A percentile compares a stretch with the other conserved stretches of the same genome.
Conservation (phyloP, 2,329 filamentous ascomycete genomes). For the Hirsutella rhossiliensis region DNA sequence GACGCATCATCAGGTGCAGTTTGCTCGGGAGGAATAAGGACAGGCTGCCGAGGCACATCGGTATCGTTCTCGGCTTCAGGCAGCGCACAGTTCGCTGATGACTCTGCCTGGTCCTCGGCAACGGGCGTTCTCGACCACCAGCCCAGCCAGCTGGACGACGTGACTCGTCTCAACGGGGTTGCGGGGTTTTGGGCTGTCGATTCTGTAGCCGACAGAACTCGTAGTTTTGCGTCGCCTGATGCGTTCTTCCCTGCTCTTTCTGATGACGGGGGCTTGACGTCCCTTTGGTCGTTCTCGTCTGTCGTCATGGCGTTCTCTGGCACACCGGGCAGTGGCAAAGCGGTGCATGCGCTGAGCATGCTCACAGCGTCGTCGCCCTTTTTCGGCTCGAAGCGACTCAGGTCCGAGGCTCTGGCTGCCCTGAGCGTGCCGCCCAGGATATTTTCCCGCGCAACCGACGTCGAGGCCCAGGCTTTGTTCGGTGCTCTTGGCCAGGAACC, state of each 20-base stretch:
- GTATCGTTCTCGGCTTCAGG: slow-evolving; percentile 4
- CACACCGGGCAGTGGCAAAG: slow-evolving; percentile 12
- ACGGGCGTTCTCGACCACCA: slow-evolving; percentile 29
- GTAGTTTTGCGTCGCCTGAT: not conserved
- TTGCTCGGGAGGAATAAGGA: slow-evolving; percentile 8
- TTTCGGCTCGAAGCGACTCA: slow-evolving; percentile 37
- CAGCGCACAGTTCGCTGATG: not conserved
- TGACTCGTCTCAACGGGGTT: slow-evolving; percentile 7
- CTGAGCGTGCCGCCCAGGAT: slow-evolving; percentile 45
- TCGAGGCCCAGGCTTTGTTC: slow-evolving; percentile 49
- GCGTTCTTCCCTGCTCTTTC: not conserved
- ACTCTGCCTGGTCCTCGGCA: slow-evolving; percentile 8
- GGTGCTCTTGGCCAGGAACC: slow-evolving; percentile 44
- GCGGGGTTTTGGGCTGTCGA: slow-evolving; percentile 3
- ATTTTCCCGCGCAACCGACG: slow-evolving; percentile 46
- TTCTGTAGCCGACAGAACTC: not conserved
- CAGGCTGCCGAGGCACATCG: slow-evolving; percentile 8
- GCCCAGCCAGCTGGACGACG: slow-evolving; percentile 40
- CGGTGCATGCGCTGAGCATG: slow-evolving; percentile 2
- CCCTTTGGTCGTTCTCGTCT: slow-evolving; percentile 1
- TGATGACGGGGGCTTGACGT: not conserved
- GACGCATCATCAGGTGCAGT: slow-evolving; percentile 6
- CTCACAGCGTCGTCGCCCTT: slow-evolving; percentile 17
- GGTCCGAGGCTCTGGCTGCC: slow-evolving; percentile 31
- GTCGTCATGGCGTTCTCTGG: slow-evolving; percentile 9